Conservation (phyloP, 306 rosid genomes). For the Mucuna pruriens region DNA sequence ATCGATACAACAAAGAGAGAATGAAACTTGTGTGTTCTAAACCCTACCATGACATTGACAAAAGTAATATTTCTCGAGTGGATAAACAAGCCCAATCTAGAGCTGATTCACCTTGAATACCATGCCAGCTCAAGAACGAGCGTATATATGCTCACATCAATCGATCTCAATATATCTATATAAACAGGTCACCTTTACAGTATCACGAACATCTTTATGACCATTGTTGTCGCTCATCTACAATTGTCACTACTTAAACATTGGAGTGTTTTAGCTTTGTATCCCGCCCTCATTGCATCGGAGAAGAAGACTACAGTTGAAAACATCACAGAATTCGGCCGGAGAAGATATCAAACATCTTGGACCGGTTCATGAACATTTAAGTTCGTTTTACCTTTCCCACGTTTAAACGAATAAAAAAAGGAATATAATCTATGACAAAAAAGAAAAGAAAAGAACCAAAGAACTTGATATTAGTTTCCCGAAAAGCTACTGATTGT, state of each 20-base stretch:
- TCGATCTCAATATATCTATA: neutral
- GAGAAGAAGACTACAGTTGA: neutral
- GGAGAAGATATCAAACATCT: neutral
- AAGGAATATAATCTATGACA: neutral
- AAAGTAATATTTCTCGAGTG: slow-evolving; percentile 44
- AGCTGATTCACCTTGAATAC: neutral
- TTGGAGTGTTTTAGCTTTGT: too few species aligned
- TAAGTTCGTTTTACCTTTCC: slow-evolving; percentile 43
- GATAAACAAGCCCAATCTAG: neutral
- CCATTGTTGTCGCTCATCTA: neutral
- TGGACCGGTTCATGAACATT: slow-evolving; percentile 46
- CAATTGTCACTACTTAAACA: too few species aligned
- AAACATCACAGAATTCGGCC: neutral
- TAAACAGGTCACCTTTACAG: neutral
- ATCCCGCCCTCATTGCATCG: neutral
- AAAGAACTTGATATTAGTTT: slow-evolving; percentile 43
- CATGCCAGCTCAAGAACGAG: too few species aligned
- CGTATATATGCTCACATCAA: neutral
- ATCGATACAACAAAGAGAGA: slow-evolving; percentile 42
- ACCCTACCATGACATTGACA: slow-evolving; percentile 47
- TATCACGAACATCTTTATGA: neutral
- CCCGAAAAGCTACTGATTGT: slow-evolving; percentile 62
- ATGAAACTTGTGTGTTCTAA: slow-evolving; percentile 43
- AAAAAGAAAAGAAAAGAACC: neutral
- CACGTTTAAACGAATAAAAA: slow-evolving; percentile 9